Base-by-base conservation (phyloP, 2,329 filamentous ascomycete species). In the Aureobasidium sp. region DNA sequence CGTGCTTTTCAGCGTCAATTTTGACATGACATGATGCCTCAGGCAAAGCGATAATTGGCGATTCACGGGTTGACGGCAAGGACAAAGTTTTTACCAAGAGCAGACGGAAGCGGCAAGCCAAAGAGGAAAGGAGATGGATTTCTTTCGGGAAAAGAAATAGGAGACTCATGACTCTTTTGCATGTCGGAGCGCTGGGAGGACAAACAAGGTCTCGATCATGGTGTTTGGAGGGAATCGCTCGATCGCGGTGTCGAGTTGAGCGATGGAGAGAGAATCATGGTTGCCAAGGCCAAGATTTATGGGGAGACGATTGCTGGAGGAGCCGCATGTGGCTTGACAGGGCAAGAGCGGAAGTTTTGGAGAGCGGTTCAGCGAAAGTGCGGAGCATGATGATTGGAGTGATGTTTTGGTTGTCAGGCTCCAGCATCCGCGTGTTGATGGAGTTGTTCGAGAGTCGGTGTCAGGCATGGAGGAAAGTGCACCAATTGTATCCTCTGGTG, bases 291-390 rank as follows among this genome's bases (percentile, higher is more conserved):
- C 40, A 33, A 55, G 51, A 23, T 23, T 55, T 23, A 43, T 55
- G 51, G 51, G 51, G 51, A n/a, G 27, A 55, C 33, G 25, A 37
- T 40, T 37, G 50, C 21, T 43, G 17, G 27, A 40, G 49, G 45
- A 53, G 51, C 51, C 51, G 51, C 51, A 43, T 46, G 40, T 57
- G 53, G 21, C 50, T 54, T 42, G 37, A 54, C 50, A 37, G 45
- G 45, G 17, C 31, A 25, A 47, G 45, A 25, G 25, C 27, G 42
- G 38, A 42, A 46, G 23, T 17, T 4, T 43, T 43, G 40, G 31
- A 38, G 9, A 25, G 29, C 33, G 13, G 27, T 29, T 35, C 33
- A 42, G 49, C 33, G 35, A 31, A n/a, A 45, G 11, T 42, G 51
- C 38, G 53, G 53, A 57, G 40, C 29, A 37, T 57, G 35, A 43